Conservation (phyloP, 2,329 filamentous ascomycete genomes). For the Aspergillus ibericus region DNA sequence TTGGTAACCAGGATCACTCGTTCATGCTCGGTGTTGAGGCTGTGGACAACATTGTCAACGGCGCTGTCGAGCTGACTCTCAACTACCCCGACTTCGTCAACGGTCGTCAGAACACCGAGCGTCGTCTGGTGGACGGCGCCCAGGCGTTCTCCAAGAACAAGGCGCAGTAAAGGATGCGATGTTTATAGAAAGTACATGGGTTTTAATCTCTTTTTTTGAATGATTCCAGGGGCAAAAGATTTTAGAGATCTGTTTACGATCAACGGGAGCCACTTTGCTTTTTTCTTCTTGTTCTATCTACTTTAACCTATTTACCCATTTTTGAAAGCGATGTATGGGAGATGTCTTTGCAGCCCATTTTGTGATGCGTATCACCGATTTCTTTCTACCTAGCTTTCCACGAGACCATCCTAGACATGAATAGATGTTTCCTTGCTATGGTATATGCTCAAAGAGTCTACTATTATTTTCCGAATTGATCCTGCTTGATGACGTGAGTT, state of each 20-base stretch:
- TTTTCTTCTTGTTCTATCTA: slow-evolving; percentile 14
- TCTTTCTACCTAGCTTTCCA: not conserved
- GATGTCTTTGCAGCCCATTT: slow-evolving; percentile 32
- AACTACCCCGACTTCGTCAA: slow-evolving; percentile 99
- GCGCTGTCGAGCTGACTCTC: slow-evolving; percentile 85
- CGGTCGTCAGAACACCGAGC: slow-evolving; percentile 61
- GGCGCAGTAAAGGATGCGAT: slow-evolving; percentile 28
- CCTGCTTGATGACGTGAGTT: not conserved
- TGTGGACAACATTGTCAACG: slow-evolving; percentile 84
- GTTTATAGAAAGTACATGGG: slow-evolving; percentile 18
- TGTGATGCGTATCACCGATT: slow-evolving; percentile 9
- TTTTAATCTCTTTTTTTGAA: slow-evolving; percentile 24
- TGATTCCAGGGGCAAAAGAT: slow-evolving; percentile 19
- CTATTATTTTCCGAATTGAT: not conserved
- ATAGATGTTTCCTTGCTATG: not conserved
- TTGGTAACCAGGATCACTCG: slow-evolving; percentile 94
- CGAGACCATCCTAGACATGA: not conserved
- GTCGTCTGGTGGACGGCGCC: slow-evolving; percentile 62
- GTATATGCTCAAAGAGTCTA: not conserved
- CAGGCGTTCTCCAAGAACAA: slow-evolving; percentile 56
- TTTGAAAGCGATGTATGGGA: slow-evolving; percentile 32
- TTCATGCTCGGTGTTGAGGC: slow-evolving; percentile 98
- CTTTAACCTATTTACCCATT: slow-evolving; percentile 4
- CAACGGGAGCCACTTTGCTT: slow-evolving; percentile 13
- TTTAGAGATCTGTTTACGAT: slow-evolving; percentile 21